These are phyloP conservation scores for Polysphondylium violaceum DNA, from an alignment of 78 protist genomes.

Conservation along the genomic window DNA sequence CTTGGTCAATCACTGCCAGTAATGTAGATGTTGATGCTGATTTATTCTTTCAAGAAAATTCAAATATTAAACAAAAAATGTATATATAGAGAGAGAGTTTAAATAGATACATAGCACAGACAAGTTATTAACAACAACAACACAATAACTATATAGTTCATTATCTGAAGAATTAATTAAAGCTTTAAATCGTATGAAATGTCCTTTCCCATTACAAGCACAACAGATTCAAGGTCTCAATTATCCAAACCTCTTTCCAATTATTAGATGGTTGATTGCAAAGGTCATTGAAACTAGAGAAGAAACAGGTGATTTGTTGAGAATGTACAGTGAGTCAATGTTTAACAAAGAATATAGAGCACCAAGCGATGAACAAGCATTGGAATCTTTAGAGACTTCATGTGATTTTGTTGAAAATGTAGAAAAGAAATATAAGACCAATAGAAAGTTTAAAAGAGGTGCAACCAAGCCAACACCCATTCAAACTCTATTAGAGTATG, in stretches of 20 bases:
- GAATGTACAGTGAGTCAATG: conserved; percentile 79
- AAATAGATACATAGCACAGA: not conserved
- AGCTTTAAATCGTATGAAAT: conserved; percentile 90
- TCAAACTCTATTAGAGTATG: conserved; percentile 83
- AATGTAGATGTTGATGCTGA: conserved; percentile 93
- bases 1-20: conserved; percentile 92
- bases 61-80: conserved; percentile 89
- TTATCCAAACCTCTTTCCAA: conserved; percentile 86
- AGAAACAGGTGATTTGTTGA: conserved; percentile 85
- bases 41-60: conserved; percentile 90
- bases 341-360: conserved; percentile 72
- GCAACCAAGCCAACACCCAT: conserved; percentile 29
- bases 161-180: conserved; percentile 89
- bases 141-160: conserved; percentile 35
- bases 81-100: not conserved
- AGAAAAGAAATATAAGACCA: conserved; percentile 58
- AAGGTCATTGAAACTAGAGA: conserved; percentile 89
- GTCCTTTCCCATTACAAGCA: conserved; percentile 92
- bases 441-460: conserved; percentile 49
- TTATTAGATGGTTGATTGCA: conserved; percentile 96
- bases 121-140: too few relatives aligned
- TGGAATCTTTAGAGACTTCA: not conserved
- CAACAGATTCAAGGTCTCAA: conserved; percentile 94
- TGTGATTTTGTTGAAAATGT: conserved; percentile 56
- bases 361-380: conserved; percentile 74